A percentile compares a stretch with the other conserved stretches of the same genome.
phyloP scores from a whole-genome alignment of 1,139 yeast genomes.

The Pichia sp. region DNA sequence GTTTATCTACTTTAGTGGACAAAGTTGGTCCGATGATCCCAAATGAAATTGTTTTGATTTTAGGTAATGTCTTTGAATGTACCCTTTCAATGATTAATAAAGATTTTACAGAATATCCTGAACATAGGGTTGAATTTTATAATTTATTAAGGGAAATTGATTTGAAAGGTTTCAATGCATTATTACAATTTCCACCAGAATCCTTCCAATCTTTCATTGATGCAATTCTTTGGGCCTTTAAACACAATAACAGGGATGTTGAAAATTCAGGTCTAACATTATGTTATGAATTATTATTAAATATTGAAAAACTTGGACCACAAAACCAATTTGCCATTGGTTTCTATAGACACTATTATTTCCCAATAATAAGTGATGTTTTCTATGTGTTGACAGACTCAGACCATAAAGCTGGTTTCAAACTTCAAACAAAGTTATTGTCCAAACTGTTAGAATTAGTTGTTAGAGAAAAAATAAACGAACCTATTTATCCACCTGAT shows the following conservation, averaged over 20 bases:
- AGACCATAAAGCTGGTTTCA: constrained; percentile 95
- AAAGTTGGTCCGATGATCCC: constrained; percentile 87
- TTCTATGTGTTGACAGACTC: constrained; percentile 93
- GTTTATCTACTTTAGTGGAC: constrained; percentile 84
- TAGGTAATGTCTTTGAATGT: constrained; percentile 89
- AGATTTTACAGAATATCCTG: constrained; percentile 95
- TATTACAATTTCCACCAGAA: constrained; percentile 82
- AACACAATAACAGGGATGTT: constrained; percentile 92
- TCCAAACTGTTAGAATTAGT: constrained; percentile 81
- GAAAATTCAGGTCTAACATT: constrained; percentile 84
- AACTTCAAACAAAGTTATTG: constrained; percentile 76
- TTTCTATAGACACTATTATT: constrained; percentile 82
- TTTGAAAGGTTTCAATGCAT: constrained; percentile 75
- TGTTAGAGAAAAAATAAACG: constrained; percentile 64
- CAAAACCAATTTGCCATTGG: constrained; percentile 75
- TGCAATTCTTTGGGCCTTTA: constrained; percentile 96
- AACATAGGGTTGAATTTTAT: constrained; percentile 94
- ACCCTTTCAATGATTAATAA: constrained; percentile 93
- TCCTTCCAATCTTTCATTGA: constrained; percentile 88
- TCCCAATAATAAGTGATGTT: constrained; percentile 84
- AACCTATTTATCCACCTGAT: constrained; percentile 64
- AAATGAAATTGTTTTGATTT: constrained; percentile 78
- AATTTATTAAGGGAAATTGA: constrained; percentile 83
- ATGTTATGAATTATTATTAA: constrained; percentile 73
- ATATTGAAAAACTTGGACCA: constrained; percentile 66